Evolutionary conservation across 192 early-diverging fungal species (phyloP).

Genomic region (Backusella mclennaniae): DNA sequence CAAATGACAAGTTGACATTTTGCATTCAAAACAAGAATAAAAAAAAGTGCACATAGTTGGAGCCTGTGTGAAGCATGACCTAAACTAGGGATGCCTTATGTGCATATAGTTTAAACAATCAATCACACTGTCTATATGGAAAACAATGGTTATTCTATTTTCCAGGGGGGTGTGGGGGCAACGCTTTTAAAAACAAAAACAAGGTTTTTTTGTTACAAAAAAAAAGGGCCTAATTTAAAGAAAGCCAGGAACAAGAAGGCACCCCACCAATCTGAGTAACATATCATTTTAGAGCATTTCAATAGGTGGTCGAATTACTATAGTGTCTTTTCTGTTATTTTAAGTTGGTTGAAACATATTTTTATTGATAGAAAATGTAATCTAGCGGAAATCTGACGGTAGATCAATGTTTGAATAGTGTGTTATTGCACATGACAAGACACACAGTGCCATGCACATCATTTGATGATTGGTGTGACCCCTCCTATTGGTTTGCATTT

Average conservation of each 20-base stretch:
- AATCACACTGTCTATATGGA: background rate
- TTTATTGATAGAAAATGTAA: background rate
- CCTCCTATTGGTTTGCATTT: background rate
- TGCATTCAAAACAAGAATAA: background rate
- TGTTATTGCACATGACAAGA: background rate
- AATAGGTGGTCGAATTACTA: background rate
- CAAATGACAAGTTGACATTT: background rate
- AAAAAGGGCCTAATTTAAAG: background rate
- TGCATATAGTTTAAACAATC: background rate
- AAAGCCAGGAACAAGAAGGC: background rate
- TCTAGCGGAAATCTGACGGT: background rate
- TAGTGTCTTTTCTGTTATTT: background rate
- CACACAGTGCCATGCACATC: background rate
- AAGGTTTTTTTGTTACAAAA: background rate
- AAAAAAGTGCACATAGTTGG: background rate
- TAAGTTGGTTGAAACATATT: background rate
- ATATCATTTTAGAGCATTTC: background rate
- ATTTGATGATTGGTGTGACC: background rate
- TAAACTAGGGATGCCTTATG: background rate
- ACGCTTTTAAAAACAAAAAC: background rate
- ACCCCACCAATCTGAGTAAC: slow-evolving; percentile 4
- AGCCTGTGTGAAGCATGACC: background rate
- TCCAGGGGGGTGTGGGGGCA: background rate
- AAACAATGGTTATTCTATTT: background rate
- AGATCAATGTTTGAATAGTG: background rate